These are phyloP conservation scores for Kwoniella heveanensis DNA, from an alignment of 768 basidiomycete genomes.

Conservation along the genomic window DNA sequence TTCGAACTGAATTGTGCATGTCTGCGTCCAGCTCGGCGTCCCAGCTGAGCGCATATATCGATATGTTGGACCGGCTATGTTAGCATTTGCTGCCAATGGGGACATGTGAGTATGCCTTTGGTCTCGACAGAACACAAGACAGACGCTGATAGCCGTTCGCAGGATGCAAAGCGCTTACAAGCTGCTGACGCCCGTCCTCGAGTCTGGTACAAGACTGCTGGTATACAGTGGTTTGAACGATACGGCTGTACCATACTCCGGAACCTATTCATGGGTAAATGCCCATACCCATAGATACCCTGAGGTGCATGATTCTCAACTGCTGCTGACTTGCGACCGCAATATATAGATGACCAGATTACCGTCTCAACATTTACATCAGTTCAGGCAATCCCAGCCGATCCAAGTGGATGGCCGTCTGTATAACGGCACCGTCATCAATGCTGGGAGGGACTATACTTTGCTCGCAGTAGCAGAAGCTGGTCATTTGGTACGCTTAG, in stretches of 20 bases:
- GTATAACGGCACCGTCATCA: constrained; percentile 10
- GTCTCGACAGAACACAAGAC: not conserved
- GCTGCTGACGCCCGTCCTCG: constrained; percentile 11
- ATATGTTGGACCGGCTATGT: constrained; percentile 10
- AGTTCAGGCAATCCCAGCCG: not conserved
- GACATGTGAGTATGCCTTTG: constrained; percentile 3
- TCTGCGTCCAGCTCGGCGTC: constrained; percentile 7
- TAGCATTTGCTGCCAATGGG: constrained; percentile 1
- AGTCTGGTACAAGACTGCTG: constrained; percentile 14
- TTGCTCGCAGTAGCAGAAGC: constrained; percentile 2
- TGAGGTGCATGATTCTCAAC: too few relatives aligned
- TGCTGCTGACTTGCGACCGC: too few relatives aligned
- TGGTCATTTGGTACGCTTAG: constrained; percentile 15
- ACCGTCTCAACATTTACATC: not conserved
- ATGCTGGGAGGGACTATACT: constrained; percentile 3
- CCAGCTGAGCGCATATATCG: constrained; percentile 7
- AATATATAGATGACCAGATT: constrained; percentile 10
- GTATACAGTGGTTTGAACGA: constrained; percentile 13
- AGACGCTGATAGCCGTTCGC: not conserved
- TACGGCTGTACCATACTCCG: constrained; percentile 3
- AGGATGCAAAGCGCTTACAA: constrained; percentile 18
- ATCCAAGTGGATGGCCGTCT: not conserved
- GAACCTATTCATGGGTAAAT: constrained; percentile 12
- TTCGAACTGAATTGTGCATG: not conserved
- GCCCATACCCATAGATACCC: not conserved